A percentile compares a stretch with the other conserved stretches of the same genome.
Evolutionary conservation across 169 alveolate genomes (phyloP).

Genomic region (Plasmodium vivax): DNA sequence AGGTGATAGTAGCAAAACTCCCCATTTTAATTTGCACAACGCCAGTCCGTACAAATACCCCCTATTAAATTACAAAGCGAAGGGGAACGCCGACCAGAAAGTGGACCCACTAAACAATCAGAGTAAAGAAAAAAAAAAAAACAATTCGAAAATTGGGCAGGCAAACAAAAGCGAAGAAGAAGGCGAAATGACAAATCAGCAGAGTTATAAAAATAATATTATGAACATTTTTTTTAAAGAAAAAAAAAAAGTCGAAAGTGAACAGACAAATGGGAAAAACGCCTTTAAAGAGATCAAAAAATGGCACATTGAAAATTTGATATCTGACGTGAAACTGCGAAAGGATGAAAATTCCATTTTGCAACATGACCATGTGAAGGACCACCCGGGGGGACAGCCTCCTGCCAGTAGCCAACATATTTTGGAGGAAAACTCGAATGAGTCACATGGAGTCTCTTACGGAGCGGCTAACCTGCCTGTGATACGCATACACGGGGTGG

Average conservation of each 20-base stretch:
- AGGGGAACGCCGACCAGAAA: not conserved
- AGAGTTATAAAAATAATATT: conserved; percentile 21
- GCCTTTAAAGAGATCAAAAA: not conserved
- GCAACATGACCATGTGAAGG: not conserved
- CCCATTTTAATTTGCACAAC: conserved; percentile 28
- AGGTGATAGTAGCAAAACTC: not conserved
- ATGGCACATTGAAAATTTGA: conserved; percentile 30
- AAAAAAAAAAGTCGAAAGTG: conserved; percentile 11
- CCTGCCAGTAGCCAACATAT: not conserved
- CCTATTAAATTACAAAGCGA: not conserved
- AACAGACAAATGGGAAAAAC: not conserved
- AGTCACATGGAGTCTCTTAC: not conserved
- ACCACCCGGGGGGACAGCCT: not conserved
- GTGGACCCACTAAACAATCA: not conserved
- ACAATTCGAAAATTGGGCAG: not conserved
- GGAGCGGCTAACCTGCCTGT: not conserved
- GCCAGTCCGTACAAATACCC: conserved; percentile 31
- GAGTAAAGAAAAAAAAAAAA: not conserved
- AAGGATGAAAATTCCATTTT: not conserved
- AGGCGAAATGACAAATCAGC: not conserved
- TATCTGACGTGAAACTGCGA: conserved; percentile 14
- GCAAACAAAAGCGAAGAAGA: conserved; percentile 41
- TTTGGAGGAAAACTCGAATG: not conserved
- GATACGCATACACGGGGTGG: not conserved
- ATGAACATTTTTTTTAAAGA: conserved; percentile 54